A percentile compares a stretch with the other conserved stretches of the same genome.
Evolutionary conservation across 78 protist genomes (phyloP).

Genomic region (Chrysochromulina tobinii): DNA sequence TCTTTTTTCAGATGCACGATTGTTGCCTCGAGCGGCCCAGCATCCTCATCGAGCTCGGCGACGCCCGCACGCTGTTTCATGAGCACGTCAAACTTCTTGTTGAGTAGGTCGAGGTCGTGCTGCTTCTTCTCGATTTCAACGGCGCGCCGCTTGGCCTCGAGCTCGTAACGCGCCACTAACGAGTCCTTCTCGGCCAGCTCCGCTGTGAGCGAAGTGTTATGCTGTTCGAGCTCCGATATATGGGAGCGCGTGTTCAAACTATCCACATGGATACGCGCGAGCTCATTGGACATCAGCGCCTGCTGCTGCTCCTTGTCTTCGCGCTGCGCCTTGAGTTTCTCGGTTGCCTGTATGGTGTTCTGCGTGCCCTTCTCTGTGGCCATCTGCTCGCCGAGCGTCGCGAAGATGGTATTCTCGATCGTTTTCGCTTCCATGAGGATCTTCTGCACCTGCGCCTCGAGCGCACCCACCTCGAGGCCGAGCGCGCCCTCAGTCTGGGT

Average conservation of each 20-base stretch:
- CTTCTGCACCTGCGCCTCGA: neutral
- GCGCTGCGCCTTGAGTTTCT: constrained; percentile 13
- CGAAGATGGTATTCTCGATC: neutral
- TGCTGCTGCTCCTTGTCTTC: constrained; percentile 50
- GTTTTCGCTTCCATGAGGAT: neutral
- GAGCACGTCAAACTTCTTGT: constrained; percentile 54
- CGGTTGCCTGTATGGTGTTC: neutral
- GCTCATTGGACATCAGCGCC: constrained; percentile 59
- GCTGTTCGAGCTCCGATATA: neutral
- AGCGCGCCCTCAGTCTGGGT: neutral
- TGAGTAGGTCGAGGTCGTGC: constrained; percentile 56
- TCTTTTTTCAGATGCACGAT: constrained; percentile 48
- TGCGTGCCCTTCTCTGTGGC: constrained; percentile 41
- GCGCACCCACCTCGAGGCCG: neutral
- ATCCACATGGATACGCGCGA: constrained; percentile 62
- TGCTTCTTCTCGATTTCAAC: constrained; percentile 71
- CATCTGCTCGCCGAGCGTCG: constrained; percentile 11
- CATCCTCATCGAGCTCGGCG: constrained; percentile 38
- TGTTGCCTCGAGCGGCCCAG: constrained; percentile 76
- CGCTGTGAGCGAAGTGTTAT: neutral
- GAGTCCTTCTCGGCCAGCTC: constrained; percentile 37
- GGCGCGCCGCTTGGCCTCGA: constrained; percentile 52
- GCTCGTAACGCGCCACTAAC: constrained; percentile 52
- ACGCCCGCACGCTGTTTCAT: constrained; percentile 10
- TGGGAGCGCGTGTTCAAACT: constrained; percentile 48